Conservation (phyloP, 1,284 basidiomycete species). For the Heterobasidion annosum region DNA sequence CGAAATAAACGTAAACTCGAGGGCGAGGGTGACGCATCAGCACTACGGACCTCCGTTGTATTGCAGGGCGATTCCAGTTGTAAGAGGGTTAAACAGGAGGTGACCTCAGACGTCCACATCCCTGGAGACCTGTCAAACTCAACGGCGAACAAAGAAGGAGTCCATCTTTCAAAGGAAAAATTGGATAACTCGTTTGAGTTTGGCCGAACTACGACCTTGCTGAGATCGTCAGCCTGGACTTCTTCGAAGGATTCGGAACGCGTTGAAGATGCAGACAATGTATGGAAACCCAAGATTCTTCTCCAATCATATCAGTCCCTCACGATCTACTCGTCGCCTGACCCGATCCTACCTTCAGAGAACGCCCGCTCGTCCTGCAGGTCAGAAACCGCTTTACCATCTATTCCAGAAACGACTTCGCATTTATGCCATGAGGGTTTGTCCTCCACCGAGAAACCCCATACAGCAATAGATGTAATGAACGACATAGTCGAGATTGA, state of each 20-base stretch:
- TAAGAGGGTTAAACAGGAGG: conserved; percentile 1
- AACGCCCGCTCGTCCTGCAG: background rate
- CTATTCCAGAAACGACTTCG: no score
- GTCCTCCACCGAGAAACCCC: no score
- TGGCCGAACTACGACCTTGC: background rate
- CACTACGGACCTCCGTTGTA: conserved; percentile 1
- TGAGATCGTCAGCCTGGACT: background rate
- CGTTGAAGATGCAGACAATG: background rate
- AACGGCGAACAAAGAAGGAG: background rate
- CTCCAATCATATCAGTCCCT: background rate
- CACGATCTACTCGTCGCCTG: background rate
- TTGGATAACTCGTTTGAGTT: background rate
- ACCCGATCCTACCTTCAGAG: background rate
- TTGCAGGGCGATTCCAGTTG: background rate
- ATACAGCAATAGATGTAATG: no score
- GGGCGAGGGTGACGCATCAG: conserved; percentile 6
- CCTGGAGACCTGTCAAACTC: background rate
- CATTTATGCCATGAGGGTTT: no score
- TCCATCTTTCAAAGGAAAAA: background rate
- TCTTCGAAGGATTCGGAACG: background rate
- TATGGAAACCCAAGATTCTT: background rate
- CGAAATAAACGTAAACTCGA: conserved; percentile 5
- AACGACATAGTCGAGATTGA: conserved; percentile 19
- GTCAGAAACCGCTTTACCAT: no score
- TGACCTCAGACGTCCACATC: background rate